Percentiles rank a stretch among this genome's conserved stretches.
These are phyloP conservation scores for Vitis hybrid DNA, from an alignment of 177 flowering plant species.

Conservation along the genomic window DNA sequence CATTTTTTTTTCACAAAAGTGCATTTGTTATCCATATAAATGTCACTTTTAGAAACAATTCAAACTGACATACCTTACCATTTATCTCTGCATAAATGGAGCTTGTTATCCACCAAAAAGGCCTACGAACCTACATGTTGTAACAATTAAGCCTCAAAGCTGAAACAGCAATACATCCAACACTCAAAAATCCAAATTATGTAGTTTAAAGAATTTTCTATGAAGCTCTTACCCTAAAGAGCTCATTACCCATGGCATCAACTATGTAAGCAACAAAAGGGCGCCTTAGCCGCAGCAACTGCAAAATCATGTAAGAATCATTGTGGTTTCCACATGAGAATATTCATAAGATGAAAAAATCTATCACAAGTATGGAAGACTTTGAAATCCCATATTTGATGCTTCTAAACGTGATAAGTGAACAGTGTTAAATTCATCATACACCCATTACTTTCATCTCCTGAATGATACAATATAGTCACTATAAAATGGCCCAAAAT, in stretches of 20 bases:
- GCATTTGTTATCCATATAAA: neutral
- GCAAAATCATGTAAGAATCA: slow-evolving; percentile 14
- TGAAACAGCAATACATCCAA: slow-evolving; percentile 8
- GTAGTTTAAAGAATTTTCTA: neutral
- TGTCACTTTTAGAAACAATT: neutral
- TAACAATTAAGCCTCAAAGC: slow-evolving; percentile 15
- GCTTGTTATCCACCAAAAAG: slow-evolving; percentile 97
- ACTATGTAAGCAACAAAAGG: slow-evolving; percentile 81
- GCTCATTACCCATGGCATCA: slow-evolving; percentile 79
- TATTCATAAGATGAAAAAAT: neutral
- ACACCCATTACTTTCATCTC: too few species aligned
- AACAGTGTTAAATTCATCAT: too few species aligned
- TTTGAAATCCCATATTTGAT: neutral
- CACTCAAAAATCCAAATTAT: neutral
- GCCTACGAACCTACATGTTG: slow-evolving; percentile 76
- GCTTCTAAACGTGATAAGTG: too few species aligned
- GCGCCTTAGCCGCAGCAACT: slow-evolving; percentile 88
- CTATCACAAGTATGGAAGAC: neutral
- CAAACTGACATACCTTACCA: slow-evolving; percentile 68
- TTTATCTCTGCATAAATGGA: slow-evolving; percentile 87
- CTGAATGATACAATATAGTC: too few species aligned
- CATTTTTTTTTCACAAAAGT: neutral
- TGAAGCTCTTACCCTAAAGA: slow-evolving; percentile 63
- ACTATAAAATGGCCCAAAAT: too few species aligned
- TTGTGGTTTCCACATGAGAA: neutral